Base-by-base conservation (phyloP, 768 basidiomycete genomes). In the Macrolepiota albuminosa region DNA sequence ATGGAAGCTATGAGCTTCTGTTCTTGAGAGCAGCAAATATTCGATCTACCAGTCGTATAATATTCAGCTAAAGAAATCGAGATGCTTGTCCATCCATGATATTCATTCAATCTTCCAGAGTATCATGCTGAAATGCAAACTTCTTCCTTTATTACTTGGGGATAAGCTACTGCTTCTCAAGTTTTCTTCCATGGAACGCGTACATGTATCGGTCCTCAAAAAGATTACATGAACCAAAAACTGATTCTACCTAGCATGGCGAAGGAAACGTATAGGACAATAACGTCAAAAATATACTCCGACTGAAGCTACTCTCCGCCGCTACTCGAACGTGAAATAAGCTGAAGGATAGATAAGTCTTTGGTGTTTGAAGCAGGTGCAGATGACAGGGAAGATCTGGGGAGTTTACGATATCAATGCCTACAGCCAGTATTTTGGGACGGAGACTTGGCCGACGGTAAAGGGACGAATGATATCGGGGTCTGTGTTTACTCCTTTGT, bases 311-410 rank as follows among this genome's bases (percentile, higher is more conserved):
- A 21, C n/a, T 43, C 42, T 6, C n/a, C n/a, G n/a, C 42, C 42
- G n/a, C 42, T 43, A 9, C 8, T n/a, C 8, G 18, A 43, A 43
- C 36, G 10, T 21, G n/a, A 7, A 10, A 21, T 21, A 21, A 43
- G n/a, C 6, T 18, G 18, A 9, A 9, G 4, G 18, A 43, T n/a
- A 6, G 7, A 14, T 11, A 5, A 73, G 75, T 13, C 75, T 84
- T 72, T 83, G 4, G 67, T 83, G 58, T 72, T 85, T 53, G 83
- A 84, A 66, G 82, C 76, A 2, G 82, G 83, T 0, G 72, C 68
- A 9, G 81, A 82, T 62, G 69, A 80, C 61, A 73, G 79, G 33
- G 69, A 70, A 6, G 75, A 81, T 61, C 68, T 76, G 1, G 1
- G 66, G 72, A 8, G 75, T 83, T 0, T 80, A 76, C 49, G 79